phyloP scores from a whole-genome alignment of 2,329 filamentous ascomycete species.

The Pseudopithomyces maydicus region DNA sequence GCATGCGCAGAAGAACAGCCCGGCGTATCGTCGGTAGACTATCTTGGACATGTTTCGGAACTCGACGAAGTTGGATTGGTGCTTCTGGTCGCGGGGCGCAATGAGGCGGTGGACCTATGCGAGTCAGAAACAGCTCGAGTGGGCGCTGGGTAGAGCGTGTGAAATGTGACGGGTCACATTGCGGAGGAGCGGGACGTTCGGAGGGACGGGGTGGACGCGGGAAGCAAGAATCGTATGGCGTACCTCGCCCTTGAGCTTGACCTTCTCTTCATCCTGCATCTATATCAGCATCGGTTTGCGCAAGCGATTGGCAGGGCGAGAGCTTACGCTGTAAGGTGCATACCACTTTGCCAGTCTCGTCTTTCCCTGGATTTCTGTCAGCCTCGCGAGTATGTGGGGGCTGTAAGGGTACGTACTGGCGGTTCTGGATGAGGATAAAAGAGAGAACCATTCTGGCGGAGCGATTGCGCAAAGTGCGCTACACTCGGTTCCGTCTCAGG shows the following conservation, averaged over 20 bases:
- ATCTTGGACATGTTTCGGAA: constrained; percentile 87
- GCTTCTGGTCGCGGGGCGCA: constrained; percentile 96
- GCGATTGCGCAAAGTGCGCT: background rate
- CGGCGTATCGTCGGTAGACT: constrained; percentile 95
- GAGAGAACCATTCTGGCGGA: constrained; percentile 67
- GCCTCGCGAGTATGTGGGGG: background rate
- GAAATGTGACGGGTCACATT: background rate
- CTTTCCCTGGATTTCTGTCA: constrained; percentile 70
- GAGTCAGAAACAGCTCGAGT: background rate
- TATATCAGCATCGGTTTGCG: constrained; percentile 19
- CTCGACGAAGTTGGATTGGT: constrained; percentile 99
- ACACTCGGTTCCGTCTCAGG: background rate
- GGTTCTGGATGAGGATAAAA: constrained; percentile 88
- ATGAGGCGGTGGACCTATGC: constrained; percentile 92
- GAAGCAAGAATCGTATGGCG: constrained; percentile 26
- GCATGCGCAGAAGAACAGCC: constrained; percentile 98
- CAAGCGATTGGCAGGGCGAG: background rate
- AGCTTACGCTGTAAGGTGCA: constrained; percentile 80
- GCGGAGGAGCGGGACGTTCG: background rate
- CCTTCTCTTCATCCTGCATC: constrained; percentile 87
- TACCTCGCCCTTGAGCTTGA: constrained; percentile 97
- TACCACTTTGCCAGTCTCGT: constrained; percentile 99
- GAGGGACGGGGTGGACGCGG: constrained; percentile 4
- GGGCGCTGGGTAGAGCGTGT: background rate
- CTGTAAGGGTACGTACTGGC: constrained; percentile 66